A percentile compares a stretch with the other conserved stretches of the same genome.
phyloP scores from a whole-genome alignment of 2,329 filamentous ascomycete species.

The Pseudogymnoascus sp. region DNA sequence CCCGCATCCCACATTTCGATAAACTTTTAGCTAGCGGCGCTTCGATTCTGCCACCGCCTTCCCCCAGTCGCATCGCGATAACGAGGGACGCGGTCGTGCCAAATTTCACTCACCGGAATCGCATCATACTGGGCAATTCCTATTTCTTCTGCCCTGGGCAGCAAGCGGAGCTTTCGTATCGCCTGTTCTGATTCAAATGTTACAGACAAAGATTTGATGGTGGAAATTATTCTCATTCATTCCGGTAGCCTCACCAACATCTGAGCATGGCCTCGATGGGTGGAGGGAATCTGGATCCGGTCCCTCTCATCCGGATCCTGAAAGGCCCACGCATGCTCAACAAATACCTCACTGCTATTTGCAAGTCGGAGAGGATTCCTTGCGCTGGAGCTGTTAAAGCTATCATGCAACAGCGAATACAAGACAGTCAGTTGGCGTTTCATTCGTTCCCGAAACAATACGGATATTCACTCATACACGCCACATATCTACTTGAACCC shows the following conservation, averaged over 20 bases:
- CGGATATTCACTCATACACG: constrained; percentile 14
- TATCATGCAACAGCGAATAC: constrained; percentile 71
- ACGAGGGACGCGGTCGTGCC: constrained; percentile 9
- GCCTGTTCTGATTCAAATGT: neutral
- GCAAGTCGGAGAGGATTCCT: constrained; percentile 65
- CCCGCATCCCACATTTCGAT: constrained; percentile 13
- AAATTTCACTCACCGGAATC: constrained; percentile 8
- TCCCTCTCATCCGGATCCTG: constrained; percentile 26
- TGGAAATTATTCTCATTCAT: constrained; percentile 2
- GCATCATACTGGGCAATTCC: neutral
- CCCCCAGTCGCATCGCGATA: constrained; percentile 11
- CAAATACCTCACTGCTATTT: constrained; percentile 41
- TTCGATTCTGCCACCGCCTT: constrained; percentile 13
- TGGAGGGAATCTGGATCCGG: constrained; percentile 26
- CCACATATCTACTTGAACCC: constrained; percentile 16
- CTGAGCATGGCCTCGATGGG: constrained; percentile 31
- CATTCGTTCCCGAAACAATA: constrained; percentile 18
- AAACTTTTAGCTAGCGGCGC: constrained; percentile 11
- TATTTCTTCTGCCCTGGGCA: constrained; percentile 8
- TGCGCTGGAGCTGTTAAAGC: constrained; percentile 76
- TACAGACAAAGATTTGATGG: constrained; percentile 2
- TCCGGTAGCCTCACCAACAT: neutral
- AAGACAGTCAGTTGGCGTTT: constrained; percentile 57
- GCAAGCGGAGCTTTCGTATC: neutral
- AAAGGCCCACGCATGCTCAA: constrained; percentile 26